Conservation (phyloP, 2,329 filamentous ascomycete genomes). For the Samsoniella hepiali region DNA sequence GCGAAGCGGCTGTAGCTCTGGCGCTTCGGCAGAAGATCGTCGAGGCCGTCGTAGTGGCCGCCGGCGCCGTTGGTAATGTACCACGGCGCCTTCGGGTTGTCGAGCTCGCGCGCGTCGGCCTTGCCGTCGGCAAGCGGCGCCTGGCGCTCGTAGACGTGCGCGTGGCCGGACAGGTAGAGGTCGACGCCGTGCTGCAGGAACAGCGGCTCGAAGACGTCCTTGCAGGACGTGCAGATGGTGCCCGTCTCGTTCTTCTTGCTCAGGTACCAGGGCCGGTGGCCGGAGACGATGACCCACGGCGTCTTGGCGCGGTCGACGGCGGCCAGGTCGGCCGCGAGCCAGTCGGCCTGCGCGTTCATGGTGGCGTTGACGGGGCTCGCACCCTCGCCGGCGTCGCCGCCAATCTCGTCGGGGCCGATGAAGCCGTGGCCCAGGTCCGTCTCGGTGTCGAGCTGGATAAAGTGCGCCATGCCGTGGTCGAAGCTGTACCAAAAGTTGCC, state of each 20-base stretch:
- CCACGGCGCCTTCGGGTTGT: slow-evolving; percentile 22
- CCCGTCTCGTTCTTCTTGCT: background rate
- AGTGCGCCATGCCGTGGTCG: slow-evolving; percentile 16
- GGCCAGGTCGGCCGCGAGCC: slow-evolving; percentile 4
- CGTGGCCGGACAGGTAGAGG: slow-evolving; percentile 10
- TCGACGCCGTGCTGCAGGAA: slow-evolving; percentile 11
- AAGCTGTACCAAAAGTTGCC: slow-evolving; percentile 21
- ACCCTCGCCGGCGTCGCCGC: background rate
- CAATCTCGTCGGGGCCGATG: slow-evolving; percentile 1
- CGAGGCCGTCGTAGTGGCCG: slow-evolving; percentile 30
- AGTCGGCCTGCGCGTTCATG: background rate
- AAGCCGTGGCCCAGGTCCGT: slow-evolving; percentile 12
- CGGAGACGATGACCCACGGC: slow-evolving; percentile 12
- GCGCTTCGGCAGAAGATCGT: slow-evolving; percentile 16
- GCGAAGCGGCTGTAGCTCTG: slow-evolving; percentile 26
- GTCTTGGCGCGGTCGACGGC: slow-evolving; percentile 12
- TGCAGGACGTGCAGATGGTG: slow-evolving; percentile 10
- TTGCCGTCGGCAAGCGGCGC: background rate
- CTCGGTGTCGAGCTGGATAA: slow-evolving; percentile 10
- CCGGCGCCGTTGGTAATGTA: slow-evolving; percentile 30
- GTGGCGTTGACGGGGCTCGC: background rate
- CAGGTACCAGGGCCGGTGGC: slow-evolving; percentile 17
- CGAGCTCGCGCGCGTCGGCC: background rate
- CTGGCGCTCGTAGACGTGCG: slow-evolving; percentile 9
- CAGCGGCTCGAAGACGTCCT: slow-evolving; percentile 13